phyloP scores from a whole-genome alignment of 305 asterid species.

The Solanum aculeatissimum region DNA sequence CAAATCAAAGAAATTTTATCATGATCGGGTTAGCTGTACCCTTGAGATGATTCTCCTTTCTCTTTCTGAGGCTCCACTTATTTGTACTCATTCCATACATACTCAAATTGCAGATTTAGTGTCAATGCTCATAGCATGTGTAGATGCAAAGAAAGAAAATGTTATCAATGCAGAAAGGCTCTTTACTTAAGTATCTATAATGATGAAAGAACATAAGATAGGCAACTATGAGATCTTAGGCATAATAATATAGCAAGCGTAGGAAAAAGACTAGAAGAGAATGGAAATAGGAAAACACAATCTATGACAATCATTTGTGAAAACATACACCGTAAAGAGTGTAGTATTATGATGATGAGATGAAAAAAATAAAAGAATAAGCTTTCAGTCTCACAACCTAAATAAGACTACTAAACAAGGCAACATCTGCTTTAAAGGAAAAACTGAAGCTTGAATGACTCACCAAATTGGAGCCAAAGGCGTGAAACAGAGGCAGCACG shows the following conservation, averaged over 20 bases:
- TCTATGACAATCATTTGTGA: neutral
- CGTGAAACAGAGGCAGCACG: constrained; percentile 49
- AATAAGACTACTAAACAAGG: neutral
- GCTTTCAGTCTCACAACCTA: neutral
- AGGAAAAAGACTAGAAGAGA: neutral
- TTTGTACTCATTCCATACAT: neutral
- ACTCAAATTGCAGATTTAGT: neutral
- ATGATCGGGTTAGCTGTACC: neutral
- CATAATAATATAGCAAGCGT: neutral
- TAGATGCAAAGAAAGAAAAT: neutral
- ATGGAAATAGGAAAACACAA: neutral
- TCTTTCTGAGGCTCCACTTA: neutral
- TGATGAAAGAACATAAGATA: neutral
- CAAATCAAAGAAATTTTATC: neutral
- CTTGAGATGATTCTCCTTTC: neutral
- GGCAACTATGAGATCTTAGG: neutral
- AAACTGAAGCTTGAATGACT: neutral
- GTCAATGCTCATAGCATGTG: neutral
- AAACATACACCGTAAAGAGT: neutral
- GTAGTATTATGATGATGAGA: neutral
- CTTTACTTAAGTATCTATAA: neutral
- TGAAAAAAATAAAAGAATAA: neutral
- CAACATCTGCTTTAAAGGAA: neutral
- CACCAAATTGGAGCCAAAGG: constrained; percentile 61
- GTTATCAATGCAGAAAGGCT: neutral